Base-by-base conservation (phyloP, 2,329 filamentous ascomycete species). In the Mariannaea sp. region DNA sequence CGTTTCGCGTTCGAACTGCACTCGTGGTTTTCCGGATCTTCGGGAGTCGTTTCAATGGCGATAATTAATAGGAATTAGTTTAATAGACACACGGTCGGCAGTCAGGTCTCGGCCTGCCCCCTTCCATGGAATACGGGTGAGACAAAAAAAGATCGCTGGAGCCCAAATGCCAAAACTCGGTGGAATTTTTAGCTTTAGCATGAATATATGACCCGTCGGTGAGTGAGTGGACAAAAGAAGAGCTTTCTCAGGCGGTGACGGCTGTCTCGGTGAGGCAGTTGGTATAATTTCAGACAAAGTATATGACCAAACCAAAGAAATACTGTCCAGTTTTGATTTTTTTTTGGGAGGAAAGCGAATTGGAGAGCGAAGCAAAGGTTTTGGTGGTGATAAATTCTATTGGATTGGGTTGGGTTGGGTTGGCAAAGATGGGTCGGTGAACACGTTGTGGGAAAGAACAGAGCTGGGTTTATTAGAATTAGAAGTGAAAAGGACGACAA, bases 11-110 rank as follows among this genome's bases (percentile, higher is more conserved):
- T 30, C 20, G 19, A 36, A n/a, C 35, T 35, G 29, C 30, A 13
- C 9, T 43, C 30, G 38, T 16, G 14, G 44, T 22, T 44, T n/a
- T 53, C 20, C 33, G 39, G 14, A 7, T 33, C 16, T 30, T 27
- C 14, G 32, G 38, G 22, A 27, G 24, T 24, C 30, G 4, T 26
- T 26, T 48, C 43, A 14, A n/a, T 43, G 30, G 10, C 13, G 39
- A 41, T 14, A 44, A 49, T 54, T 49, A 54, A 40, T 49, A 20
- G n/a, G n/a, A n/a, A 54, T 54, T 45, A 54, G 45, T 54, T 38
- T 41, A 32, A 42, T 32, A 30, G 45, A 35, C 16, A 35, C 16
- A 29, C 19, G 13, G 27, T 41, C 29, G 46, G 38, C 35, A 12
- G 39, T 44, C 40, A 30, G 50, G 24, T 44, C 40, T 49, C 40